These are phyloP conservation scores for Taphrina populina DNA, from an alignment of 1,139 yeast genomes.

Conservation along the genomic window DNA sequence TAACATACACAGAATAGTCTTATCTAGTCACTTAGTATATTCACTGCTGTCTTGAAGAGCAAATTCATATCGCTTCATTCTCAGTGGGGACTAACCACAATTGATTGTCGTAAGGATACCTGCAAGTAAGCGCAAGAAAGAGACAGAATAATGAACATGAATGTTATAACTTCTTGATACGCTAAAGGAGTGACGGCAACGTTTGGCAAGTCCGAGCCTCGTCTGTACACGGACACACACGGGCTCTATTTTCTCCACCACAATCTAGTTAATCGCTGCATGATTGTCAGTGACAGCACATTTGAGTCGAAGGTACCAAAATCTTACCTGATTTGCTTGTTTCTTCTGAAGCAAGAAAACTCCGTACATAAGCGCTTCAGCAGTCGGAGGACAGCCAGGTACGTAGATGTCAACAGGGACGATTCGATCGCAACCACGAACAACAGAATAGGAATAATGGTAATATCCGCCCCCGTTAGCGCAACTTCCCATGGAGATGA, in stretches of 20 bases:
- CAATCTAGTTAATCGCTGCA: conserved; percentile 21
- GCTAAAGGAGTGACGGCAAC: conserved; percentile 10
- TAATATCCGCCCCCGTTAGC: conserved; percentile 95
- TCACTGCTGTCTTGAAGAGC: too few species aligned
- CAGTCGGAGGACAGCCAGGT: conserved; percentile 92
- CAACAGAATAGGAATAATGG: conserved; percentile 85
- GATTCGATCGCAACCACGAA: conserved; percentile 84
- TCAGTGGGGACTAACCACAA: too few species aligned
- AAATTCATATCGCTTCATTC: too few species aligned
- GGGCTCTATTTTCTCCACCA: conserved; percentile 32
- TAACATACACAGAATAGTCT: too few species aligned
- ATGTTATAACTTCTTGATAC: too few species aligned
- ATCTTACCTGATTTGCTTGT: conserved; percentile 39
- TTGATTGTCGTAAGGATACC: too few species aligned
- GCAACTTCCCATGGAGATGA: conserved; percentile 90
- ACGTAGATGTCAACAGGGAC: conserved; percentile 89
- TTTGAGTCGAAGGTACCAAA: too few species aligned
- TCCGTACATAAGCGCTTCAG: conserved; percentile 89
- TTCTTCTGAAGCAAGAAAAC: conserved; percentile 85
- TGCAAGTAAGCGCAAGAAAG: too few species aligned
- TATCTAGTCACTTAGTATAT: too few species aligned
- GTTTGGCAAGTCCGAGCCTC: too few species aligned
- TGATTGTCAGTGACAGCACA: background rate
- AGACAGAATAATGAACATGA: too few species aligned
- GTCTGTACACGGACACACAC: too few species aligned